Base-by-base conservation (phyloP, 2,329 filamentous ascomycete species). In the Ophiostoma tasmaniense region DNA sequence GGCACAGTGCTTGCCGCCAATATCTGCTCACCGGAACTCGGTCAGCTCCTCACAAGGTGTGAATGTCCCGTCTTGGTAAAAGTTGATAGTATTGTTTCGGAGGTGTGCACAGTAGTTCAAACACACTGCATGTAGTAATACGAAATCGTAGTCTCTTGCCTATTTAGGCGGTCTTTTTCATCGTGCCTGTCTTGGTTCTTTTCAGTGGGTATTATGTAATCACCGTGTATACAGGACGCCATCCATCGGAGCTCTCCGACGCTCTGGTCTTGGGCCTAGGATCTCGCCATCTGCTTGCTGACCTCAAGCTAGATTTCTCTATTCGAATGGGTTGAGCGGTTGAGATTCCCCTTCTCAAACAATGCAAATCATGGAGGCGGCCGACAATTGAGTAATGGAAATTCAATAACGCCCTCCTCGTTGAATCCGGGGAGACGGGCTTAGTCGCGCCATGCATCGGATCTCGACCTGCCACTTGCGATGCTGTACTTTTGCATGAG, bases 381-480 rank as follows among this genome's bases (percentile, higher is more conserved):
- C 66, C 68, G 66, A 62, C 13, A 66, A 70, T 70, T 59, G 59
- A 66, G 61, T 70, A 69, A 69, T 50, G 35, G 25, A 66, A 67
- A 67, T 45, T 14, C 33, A 67, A 30, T 14, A 52, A 37, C 3
- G 33, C 33, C 28, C 3, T 17, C 2, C 45, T 25, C 3, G 8
- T 28, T 10, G 13, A 55, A 22, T 25, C 50, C 50, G 50, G 22
- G 50, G 22, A 55, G 50, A 55, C 50, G 50, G 50, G 17, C 50
- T 22, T 25, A 13, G 50, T 25, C n/a, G n/a, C 10, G 22, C 8
- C 45, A 42, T 42, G 45, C 45, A 13, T 25, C n/a, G 50, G 50
- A 55, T 55, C 50, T 55, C 50, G 50, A 55, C 4, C 13, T 55
- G 22, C 22, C 17, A 8, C 10, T 22, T 25, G 50, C 4, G 10